Evolutionary conservation across 2,329 filamentous ascomycete genomes (phyloP).

Genomic region (Fusarium sp.): DNA sequence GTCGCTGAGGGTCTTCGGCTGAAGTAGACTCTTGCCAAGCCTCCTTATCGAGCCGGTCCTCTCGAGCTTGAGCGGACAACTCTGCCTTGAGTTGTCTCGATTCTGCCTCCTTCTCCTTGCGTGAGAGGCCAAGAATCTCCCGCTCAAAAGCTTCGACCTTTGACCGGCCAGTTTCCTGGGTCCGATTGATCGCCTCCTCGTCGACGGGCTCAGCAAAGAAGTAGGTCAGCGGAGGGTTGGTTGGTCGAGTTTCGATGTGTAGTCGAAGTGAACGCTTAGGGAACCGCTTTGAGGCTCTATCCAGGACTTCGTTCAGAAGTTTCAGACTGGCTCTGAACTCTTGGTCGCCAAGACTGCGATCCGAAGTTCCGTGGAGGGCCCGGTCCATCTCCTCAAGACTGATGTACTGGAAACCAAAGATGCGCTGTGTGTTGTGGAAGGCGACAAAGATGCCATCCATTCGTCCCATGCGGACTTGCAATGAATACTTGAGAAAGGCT

Average conservation of each 20-base stretch:
- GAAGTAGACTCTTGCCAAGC: conserved; percentile 19
- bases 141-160: conserved; percentile 78
- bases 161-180: conserved; percentile 77
- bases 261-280: conserved; percentile 82
- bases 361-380: conserved; percentile 83
- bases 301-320: conserved; percentile 82
- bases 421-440: conserved; percentile 93
- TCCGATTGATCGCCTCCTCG: conserved; percentile 75
- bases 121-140: conserved; percentile 65
- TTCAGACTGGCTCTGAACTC: conserved; percentile 88
- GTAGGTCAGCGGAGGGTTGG: conserved; percentile 78
- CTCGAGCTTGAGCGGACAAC: conserved; percentile 16
- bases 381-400: conserved; percentile 87
- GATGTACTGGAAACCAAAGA: conserved; percentile 98
- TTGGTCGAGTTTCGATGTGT: conserved; percentile 81
- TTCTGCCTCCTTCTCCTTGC: conserved; percentile 47
- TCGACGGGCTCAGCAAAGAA: conserved; percentile 90
- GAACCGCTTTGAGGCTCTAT: conserved; percentile 80
- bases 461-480: conserved; percentile 95
- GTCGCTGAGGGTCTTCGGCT: conserved; percentile 44
- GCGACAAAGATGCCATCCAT: conserved; percentile 99
- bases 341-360: conserved; percentile 77
- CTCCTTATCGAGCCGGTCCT: conserved; percentile 28
- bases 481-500: conserved; percentile 94
- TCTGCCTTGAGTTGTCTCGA: conserved; percentile 9